Base-by-base conservation (phyloP, 768 basidiomycete species). In the Galerina marginata region DNA sequence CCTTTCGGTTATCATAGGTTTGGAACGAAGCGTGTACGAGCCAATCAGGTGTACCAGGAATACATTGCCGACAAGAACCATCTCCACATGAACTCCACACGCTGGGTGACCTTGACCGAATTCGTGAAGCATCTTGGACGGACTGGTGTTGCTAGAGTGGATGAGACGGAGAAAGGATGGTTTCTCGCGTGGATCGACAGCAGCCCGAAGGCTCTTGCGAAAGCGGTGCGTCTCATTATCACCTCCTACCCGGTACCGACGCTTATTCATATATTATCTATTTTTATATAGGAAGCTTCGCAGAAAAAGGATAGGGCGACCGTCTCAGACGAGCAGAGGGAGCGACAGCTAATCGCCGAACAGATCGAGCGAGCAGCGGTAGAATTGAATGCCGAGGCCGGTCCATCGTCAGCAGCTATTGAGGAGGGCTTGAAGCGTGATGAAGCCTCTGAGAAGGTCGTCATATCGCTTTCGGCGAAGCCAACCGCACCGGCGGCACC, bases 121-220 rank as follows among this genome's bases (percentile, higher is more conserved):
- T 99, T 99, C 65, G 81, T 85, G 65, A 95, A 96, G 74, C 86
- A 95, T 67, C 82, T 99, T 33, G 96, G 96, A 2, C 82, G 93
- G 39, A 78, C 81, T 1, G 96, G 97, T 37, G 81, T 97, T 56
- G 93, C 90, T 4, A 86, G 92, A 64, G 97, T 97, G 26, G 97
- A 99, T 71, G 96, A 99, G 78, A 98, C 95, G 46, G 97, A 99
- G 77, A 97, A 99, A 78, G 97, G 97, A 0, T 95, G 93, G 89
- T 99, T 96, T 74, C 83, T 99, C 62, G 87, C 90, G 38, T 99
- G 97, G 97, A 92, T 99, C 55, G 97, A 99, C 74, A 98, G 84
- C 74, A 92, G 92, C 58, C 97, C 97, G 12, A 93, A 95, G 68
- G 95, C 97, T 2, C 80, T 99, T 37, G 93, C 92, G 7, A 94